Base-by-base conservation (phyloP, 345 rosid genomes). In the Laguncularia racemosa region DNA sequence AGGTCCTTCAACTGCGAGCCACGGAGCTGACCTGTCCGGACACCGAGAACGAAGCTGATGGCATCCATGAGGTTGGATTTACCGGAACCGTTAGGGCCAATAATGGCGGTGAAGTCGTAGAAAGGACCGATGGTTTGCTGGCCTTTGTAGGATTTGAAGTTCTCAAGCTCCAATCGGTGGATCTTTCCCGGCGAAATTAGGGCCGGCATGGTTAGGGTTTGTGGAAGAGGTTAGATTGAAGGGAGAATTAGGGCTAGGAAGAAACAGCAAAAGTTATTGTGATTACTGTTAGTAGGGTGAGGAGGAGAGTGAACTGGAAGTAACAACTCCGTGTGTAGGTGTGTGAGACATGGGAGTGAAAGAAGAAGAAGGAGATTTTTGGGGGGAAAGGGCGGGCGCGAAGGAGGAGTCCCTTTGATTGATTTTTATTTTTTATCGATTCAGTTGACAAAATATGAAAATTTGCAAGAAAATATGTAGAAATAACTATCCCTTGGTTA, bases 41-140 rank as follows among this genome's bases (percentile, higher is more conserved):
- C 96, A 2, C 99, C 99, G 13, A 93, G 91, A 16, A 93, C 97
- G 72, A 93, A 93, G 75, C 99, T 93, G 44, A 93, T 93, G 2
- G 99, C 99, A 67, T 93, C 99, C 99, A 93, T 93, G 47, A 93
- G 82, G 71, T 93, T 93, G 20, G 97, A 93, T 69, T 93, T 93
- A 15, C 99, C 99, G 4, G 99, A 80, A 6, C 99, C 99, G 73
- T 93, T 93, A 26, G 99, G 99, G 38, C 99, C 99, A 44, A 93
- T 89, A 5, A 93, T 89, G 21, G 99, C 99, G 1, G 99, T 93
- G 81, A 93, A 93, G 73, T 93, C 96, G 59, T 72, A 81, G 85
- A 93, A 93, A 0, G 99, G 99, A 15, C 99, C 99, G 21, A 93
- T 86, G 11, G 66, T 47, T 56, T 93, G 97, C 49, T 60, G 66